Evolutionary conservation across 805 yeast species (phyloP).

Genomic region (Wickerhamiella vanderwaltii): DNA sequence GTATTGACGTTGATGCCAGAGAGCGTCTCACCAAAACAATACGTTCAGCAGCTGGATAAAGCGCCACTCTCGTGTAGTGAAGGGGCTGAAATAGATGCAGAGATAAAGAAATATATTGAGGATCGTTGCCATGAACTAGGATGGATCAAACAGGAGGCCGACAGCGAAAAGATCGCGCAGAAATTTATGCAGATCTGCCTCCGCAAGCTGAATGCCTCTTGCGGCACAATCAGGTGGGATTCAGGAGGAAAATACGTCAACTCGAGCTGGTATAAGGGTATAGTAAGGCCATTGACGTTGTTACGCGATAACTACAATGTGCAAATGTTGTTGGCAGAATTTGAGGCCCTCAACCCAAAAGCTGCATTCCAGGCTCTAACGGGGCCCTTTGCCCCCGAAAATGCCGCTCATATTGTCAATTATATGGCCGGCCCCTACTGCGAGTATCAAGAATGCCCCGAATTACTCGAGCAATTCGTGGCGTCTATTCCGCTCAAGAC

Average conservation of each 20-base stretch:
- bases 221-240: constrained; percentile 15
- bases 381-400: neutral
- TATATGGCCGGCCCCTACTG: constrained; percentile 21
- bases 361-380: constrained; percentile 18
- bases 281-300: constrained; percentile 21
- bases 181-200: constrained; percentile 24
- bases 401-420: neutral
- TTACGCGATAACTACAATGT: constrained; percentile 14
- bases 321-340: constrained; percentile 14
- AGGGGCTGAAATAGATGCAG: constrained; percentile 15
- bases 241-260: constrained; percentile 14
- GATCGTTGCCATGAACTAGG: constrained; percentile 15
- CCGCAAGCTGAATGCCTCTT: constrained; percentile 22
- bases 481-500: constrained; percentile 13
- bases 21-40: constrained; percentile 17
- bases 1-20: constrained; percentile 25
- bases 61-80: constrained; percentile 4
- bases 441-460: constrained; percentile 16
- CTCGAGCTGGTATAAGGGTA: constrained; percentile 24
- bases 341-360: constrained; percentile 16
- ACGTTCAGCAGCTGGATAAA: constrained; percentile 12
- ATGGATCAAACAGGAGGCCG: constrained; percentile 18
- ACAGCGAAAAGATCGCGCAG: neutral
- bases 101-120: constrained; percentile 13
- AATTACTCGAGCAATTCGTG: constrained; percentile 17